Conservation (phyloP, 2,329 filamentous ascomycete species). For the Parascedosporium putredinis region DNA sequence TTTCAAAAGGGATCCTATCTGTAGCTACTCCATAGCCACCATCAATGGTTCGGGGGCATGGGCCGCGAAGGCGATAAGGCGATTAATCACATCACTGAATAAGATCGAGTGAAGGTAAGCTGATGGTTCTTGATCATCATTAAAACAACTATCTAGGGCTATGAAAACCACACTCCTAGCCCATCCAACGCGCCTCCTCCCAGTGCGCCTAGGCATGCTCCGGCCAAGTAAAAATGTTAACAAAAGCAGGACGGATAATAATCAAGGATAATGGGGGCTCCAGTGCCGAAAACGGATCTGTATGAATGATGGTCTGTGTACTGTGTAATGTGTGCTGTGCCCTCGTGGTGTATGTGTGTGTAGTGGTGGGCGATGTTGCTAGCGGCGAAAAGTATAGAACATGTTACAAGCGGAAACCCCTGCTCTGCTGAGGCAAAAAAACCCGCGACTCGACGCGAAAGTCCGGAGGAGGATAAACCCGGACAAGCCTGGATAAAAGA, state of each 20-base stretch:
- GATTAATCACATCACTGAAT: too few relatives aligned
- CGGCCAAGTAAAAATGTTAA: not conserved
- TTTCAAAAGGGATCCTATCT: slow-evolving; percentile 68
- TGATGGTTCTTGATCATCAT: not conserved
- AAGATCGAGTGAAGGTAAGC: not conserved
- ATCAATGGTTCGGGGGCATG: too few relatives aligned
- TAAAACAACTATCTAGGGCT: not conserved
- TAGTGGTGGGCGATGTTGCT: not conserved
- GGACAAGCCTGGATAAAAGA: too few relatives aligned
- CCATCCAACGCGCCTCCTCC: not conserved
- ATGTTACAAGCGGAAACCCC: not conserved
- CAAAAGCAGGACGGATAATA: too few relatives aligned
- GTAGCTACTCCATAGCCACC: slow-evolving; percentile 17
- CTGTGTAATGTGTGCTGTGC: not conserved
- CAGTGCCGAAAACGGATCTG: slow-evolving; percentile 7
- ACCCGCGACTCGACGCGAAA: too few relatives aligned
- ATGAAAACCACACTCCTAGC: not conserved
- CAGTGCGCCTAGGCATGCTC: not conserved
- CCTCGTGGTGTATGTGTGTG: not conserved
- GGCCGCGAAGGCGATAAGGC: too few relatives aligned
- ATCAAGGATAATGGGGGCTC: too few relatives aligned
- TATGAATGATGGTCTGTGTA: not conserved
- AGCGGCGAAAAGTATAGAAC: not conserved
- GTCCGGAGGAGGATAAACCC: too few relatives aligned
- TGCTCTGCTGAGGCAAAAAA: not conserved